Evolutionary conservation across 2,329 filamentous ascomycete genomes (phyloP).

Genomic region (Colletotrichum siamense): DNA sequence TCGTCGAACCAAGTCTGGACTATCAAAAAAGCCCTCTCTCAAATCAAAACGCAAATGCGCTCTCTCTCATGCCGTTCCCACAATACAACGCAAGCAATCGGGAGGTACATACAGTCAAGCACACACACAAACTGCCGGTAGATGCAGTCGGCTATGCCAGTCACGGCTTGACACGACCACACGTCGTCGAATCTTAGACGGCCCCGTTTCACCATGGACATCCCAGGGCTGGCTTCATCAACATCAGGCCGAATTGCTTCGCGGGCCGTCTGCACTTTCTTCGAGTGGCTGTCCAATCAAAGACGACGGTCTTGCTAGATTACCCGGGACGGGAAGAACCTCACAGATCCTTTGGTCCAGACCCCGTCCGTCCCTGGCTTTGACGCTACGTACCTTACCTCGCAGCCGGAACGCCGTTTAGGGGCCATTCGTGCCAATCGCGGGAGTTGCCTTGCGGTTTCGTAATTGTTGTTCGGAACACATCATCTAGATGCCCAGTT

Average conservation of each 20-base stretch:
- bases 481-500: neutral
- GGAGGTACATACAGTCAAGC: neutral
- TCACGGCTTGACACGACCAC: conserved; percentile 11
- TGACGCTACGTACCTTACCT: neutral
- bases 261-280: neutral
- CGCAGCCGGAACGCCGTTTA: neutral
- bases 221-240: neutral
- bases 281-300: neutral
- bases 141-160: neutral
- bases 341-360: neutral
- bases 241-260: conserved; percentile 5
- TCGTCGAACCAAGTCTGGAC: neutral
- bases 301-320: neutral
- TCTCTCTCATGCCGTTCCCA: neutral
- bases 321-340: neutral
- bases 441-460: neutral
- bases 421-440: neutral
- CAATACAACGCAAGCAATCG: neutral
- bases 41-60: neutral
- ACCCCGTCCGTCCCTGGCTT: neutral
- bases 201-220: conserved; percentile 2
- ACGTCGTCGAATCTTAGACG: conserved; percentile 11
- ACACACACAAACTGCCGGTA: neutral
- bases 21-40: neutral
- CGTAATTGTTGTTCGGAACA: neutral